Base-by-base conservation (phyloP, 1,284 basidiomycete species). In the Phylloboletellus chloephorus region DNA sequence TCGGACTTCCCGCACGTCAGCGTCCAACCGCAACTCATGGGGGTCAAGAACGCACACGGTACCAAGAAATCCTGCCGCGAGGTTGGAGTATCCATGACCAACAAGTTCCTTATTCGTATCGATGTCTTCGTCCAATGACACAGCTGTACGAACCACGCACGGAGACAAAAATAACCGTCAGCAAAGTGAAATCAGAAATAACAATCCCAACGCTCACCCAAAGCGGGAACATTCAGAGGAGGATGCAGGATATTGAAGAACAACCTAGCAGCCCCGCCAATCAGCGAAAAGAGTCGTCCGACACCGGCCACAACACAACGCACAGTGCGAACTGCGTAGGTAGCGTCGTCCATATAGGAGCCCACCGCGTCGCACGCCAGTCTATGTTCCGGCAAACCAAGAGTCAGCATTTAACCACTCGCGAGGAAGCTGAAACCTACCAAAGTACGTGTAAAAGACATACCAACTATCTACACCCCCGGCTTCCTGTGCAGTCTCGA, bases 161-260 rank as follows among this genome's bases (percentile, higher is more conserved):
- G 23, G n/a, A 19, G 10, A 32, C 3, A 11, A 13, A n/a, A n/a
- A n/a, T n/a, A n/a, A 12, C 6, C 4, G 11, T 48, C 37, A 54
- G 15, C 12, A 10, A 47, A 15, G 13, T 10, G 3, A 34, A 15
- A 4, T 7, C 3, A 2, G 2, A 3, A 37, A 13, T 3, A 12
- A 25, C 11, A 13, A 5, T n/a, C 8, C 24, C 3, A 7, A 32
- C 33, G 51, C 71, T 39, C 52, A 75, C 92, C 85, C 8, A 98
- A 71, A 5, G 94, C 92, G 3, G 95, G 95, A 2, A 97, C 88
- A 52, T 95, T 95, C 39, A 95, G 68, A 26, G 91, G 92, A 8
- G 96, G 94, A 59, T 98, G 95, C 9, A 98, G 66, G 39, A 98
- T 82, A 49, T 96, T 92, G 65, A 95, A 94, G 61, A 94, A 93